Base-by-base conservation (phyloP, 495 filamentous ascomycete species). In the Talaromyces thailandensis region DNA sequence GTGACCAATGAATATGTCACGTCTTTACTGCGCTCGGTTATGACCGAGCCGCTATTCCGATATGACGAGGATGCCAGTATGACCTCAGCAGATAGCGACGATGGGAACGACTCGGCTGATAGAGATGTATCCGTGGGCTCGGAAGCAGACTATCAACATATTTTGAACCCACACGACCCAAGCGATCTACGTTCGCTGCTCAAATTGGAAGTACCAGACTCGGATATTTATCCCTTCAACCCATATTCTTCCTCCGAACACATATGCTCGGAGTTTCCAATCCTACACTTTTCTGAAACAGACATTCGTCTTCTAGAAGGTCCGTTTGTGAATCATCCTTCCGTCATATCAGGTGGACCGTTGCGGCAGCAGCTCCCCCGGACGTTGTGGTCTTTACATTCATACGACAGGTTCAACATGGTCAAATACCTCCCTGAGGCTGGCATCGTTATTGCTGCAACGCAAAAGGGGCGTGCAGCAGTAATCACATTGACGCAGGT, bases 331-430 rank as follows among this genome's bases (percentile, higher is more conserved):
- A 43, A 63, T 18, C 58, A 81, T 72, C 64, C 81, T 66, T 71
- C 79, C 28, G 73, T 82, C 3, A 65, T 87, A 26, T 78, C 76
- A 63, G 73, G 73, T 56, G 64, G 72, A 2, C 79, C 79, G 23
- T 77, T 88, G 23, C 72, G 70, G 48, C 78, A 80, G 63, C 65
- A 64, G 11, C 66, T 75, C 52, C 68, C 67, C n/a, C 71, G 68
- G 11, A 74, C 61, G 16, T 69, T 80, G 14, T 68, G 73, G n/a
- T 70, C 73, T 24, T 73, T 77, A 37, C 50, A 61, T 35, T 64
- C 69, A 21, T 81, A 80, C 61, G 82, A 92, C 67, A 87, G 93
- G 4, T 76, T 96, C 26, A 90, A 88, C 73, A 88, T 93, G 84
- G 73, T 88, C 6, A 74, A 85, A 25, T 83, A 89, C 60, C 83